Evolutionary conservation across 176 grass and related monocot genomes (phyloP), one percentile per base, ranked within the genome.

Genomic region (Eleusine coracana): DNA sequence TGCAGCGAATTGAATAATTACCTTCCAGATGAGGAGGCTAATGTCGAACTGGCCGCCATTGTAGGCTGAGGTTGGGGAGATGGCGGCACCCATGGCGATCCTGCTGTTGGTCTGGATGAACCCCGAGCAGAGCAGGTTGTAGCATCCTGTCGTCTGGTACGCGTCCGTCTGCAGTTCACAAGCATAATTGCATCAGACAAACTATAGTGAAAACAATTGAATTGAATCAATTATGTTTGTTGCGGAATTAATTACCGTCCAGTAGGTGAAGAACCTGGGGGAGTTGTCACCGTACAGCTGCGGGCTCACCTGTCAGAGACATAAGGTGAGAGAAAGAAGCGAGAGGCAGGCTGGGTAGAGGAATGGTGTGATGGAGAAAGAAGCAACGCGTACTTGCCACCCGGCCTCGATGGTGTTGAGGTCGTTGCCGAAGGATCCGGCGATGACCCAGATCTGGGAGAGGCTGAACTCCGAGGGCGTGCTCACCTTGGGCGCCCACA

Each of bases 391-490:
- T 3, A 92, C 92, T 86, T 96, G 95, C 95, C 95, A 97, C 49
- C 95, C 95, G 0, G 90, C 90, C 90, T 97, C 95, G 84, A 97
- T 97, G 78, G 92, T 97, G 86, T 97, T 97, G 77, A 97, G 92
- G 71, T 97, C 95, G 71, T 92, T 59, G 58, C 88, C 87, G 84
- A 97, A 97, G 36, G 95, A 93, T 10, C 95, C 95, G 34, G 88
- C 88, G 87, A 97, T 94, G 45, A 97, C 91, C 95, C 95, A 97
- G 11, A 97, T 94, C 85, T 97, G 95, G 13, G 95, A 97, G 31
- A 97, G 84, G 46, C 95, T 97, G 92, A 97, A 94, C 82, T 97
- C 95, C 40, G 90, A 84, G 61, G 88, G 56, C 74, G 83, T 94
- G 65, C 77, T 82, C 68, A 97, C 88, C 73, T 39, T 49, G 20